phyloP scores from a whole-genome alignment of 73 alveolate species.

The Paramecium caudatum region DNA sequence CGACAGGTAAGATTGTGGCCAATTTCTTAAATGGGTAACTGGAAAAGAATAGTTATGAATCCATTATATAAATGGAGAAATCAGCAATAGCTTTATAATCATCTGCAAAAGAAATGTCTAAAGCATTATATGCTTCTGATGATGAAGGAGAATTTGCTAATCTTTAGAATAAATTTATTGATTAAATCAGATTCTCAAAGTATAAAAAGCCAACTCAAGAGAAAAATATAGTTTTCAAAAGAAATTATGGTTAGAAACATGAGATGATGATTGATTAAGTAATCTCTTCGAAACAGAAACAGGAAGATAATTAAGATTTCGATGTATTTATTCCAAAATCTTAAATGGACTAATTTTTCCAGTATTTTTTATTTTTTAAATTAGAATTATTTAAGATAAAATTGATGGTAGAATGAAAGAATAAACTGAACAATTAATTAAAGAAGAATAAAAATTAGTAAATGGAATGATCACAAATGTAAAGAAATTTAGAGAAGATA shows the following conservation, averaged over 20 bases:
- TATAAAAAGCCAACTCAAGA: conserved; percentile 9
- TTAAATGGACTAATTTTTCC: conserved; percentile 19
- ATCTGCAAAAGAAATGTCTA: conserved; percentile 63
- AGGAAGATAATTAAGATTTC: conserved; percentile 12
- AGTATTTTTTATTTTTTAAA: neutral
- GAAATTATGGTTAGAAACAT: conserved; percentile 38
- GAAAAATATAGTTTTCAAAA: neutral
- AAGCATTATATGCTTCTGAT: neutral
- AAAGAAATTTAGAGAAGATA: conserved; percentile 35
- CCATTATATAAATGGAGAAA: conserved; percentile 19
- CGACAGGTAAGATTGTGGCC: neutral
- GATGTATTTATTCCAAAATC: conserved; percentile 57
- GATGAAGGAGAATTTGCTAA: conserved; percentile 43
- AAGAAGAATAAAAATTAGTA: conserved; percentile 38
- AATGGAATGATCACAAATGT: conserved; percentile 33
- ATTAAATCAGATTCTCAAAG: conserved; percentile 15
- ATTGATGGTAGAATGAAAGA: conserved; percentile 35
- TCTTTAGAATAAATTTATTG: conserved; percentile 10
- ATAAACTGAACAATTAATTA: conserved; percentile 6
- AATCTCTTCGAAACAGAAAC: neutral
- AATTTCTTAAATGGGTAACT: conserved; percentile 31
- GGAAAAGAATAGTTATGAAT: conserved; percentile 64
- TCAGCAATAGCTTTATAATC: conserved; percentile 8
- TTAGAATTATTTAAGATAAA: neutral
- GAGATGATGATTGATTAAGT: conserved; percentile 63